These are phyloP conservation scores for Pseudisothecium myosuroides DNA, from an alignment of 225 moss, liverwort and hornwort genomes.

Conservation along the genomic window DNA sequence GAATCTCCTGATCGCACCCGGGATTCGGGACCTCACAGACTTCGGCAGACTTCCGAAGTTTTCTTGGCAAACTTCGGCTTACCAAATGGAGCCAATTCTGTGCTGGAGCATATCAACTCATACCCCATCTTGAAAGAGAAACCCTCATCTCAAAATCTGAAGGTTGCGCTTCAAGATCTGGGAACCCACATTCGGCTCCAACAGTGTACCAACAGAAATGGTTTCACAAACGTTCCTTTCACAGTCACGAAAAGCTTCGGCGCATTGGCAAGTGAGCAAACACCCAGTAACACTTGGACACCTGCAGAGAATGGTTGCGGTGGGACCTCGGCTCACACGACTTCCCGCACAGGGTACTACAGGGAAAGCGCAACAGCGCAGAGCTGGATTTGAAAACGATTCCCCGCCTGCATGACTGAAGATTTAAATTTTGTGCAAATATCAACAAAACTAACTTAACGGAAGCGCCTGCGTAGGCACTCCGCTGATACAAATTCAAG, in stretches of 20 bases:
- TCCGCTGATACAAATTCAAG: neutral
- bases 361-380: neutral
- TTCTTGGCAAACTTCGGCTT: too few relatives aligned
- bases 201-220: neutral
- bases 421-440: too few relatives aligned
- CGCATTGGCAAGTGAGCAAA: neutral
- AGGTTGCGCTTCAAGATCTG: neutral
- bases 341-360: neutral
- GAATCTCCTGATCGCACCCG: too few relatives aligned
- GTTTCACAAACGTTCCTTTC: neutral
- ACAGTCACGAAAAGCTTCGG: neutral
- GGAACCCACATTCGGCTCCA: neutral
- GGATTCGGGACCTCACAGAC: too few relatives aligned
- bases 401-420: neutral
- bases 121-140: neutral
- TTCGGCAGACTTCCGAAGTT: too few relatives aligned
- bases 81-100: too few relatives aligned
- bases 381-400: too few relatives aligned
- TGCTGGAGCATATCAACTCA: too few relatives aligned
- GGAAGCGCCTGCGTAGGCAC: neutral
- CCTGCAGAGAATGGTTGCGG: neutral
- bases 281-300: neutral
- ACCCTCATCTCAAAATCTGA: neutral
- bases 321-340: neutral
- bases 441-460: neutral